Evolutionary conservation across 805 yeast species (phyloP).

Genomic region (Dipodascopsis uninucleata): DNA sequence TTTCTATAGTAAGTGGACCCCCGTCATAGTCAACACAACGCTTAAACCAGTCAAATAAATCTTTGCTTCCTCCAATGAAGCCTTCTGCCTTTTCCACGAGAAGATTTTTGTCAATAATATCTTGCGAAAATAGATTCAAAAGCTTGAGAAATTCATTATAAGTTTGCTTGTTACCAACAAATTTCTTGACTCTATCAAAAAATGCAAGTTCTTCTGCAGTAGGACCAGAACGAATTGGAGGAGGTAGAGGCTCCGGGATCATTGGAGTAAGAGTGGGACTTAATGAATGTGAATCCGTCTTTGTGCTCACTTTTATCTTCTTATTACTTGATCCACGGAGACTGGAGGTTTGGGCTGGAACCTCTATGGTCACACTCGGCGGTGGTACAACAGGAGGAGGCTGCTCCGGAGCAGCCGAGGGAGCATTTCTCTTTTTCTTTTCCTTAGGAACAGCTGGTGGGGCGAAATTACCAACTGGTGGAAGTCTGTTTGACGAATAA

Average conservation of each 20-base stretch:
- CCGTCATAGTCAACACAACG: slow-evolving; percentile 85
- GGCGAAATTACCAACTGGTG: slow-evolving; percentile 86
- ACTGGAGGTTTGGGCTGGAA: slow-evolving; percentile 10
- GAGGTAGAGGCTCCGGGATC: slow-evolving; percentile 71
- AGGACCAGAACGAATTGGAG: slow-evolving; percentile 52
- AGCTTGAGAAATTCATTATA: slow-evolving; percentile 91
- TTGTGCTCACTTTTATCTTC: slow-evolving; percentile 22
- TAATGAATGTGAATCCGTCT: slow-evolving; percentile 28
- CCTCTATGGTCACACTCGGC: slow-evolving; percentile 3
- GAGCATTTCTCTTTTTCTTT: slow-evolving; percentile 29
- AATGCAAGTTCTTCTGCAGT: slow-evolving; percentile 82
- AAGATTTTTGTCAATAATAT: slow-evolving; percentile 76
- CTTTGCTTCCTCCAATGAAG: slow-evolving; percentile 76
- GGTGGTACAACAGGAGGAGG: neutral
- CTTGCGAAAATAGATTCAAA: slow-evolving; percentile 82
- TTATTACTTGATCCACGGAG: slow-evolving; percentile 17
- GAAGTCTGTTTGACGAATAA: slow-evolving; percentile 49
- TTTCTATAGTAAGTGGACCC: slow-evolving; percentile 80
- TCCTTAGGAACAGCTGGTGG: slow-evolving; percentile 45
- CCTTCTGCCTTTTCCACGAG: slow-evolving; percentile 80
- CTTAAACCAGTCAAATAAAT: slow-evolving; percentile 86
- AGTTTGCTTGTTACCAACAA: slow-evolving; percentile 80
- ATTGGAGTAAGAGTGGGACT: slow-evolving; percentile 78
- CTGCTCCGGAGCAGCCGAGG: neutral
- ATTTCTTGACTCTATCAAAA: slow-evolving; percentile 87